phyloP scores from a whole-genome alignment of 495 filamentous ascomycete species.

The Daldinia decipiens region DNA sequence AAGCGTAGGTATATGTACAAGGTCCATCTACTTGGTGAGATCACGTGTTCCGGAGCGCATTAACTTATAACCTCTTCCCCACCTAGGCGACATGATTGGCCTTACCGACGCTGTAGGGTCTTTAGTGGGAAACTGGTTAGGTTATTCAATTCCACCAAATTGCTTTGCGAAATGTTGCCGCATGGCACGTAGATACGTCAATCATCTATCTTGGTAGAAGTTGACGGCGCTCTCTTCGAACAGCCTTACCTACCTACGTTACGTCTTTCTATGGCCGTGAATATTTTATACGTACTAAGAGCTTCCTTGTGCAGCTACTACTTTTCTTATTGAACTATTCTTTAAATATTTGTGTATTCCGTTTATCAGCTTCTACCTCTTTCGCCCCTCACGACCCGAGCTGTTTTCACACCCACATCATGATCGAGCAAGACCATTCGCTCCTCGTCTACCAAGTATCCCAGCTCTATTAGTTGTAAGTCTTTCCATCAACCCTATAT shows the following conservation, averaged over 20 bases:
- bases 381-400: slow-evolving; percentile 21
- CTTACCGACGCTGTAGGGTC: slow-evolving; percentile 5
- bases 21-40: no score
- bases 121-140: neutral
- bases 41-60: slow-evolving; percentile 28
- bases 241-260: slow-evolving; percentile 2
- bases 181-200: slow-evolving; percentile 17
- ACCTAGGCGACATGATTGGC: slow-evolving; percentile 17
- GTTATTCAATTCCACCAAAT: slow-evolving; percentile 39
- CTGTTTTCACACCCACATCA: slow-evolving; percentile 36
- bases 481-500: neutral
- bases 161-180: slow-evolving; percentile 32
- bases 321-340: neutral
- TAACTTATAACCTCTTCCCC: slow-evolving; percentile 7
- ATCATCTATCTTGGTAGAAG: slow-evolving; percentile 36
- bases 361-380: slow-evolving; percentile 9
- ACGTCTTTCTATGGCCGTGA: slow-evolving; percentile 1
- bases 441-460: slow-evolving; percentile 27
- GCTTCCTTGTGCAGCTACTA: neutral
- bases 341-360: slow-evolving; percentile 4
- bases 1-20: no score
- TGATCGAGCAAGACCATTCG: slow-evolving; percentile 41
- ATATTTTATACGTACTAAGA: neutral
- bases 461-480: slow-evolving; percentile 44
- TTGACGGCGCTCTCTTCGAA: slow-evolving; percentile 21